Evolutionary conservation across 129 eudicot species (phyloP), one percentile per base, ranked within the genome.

Genomic region (Centrapalus pauciflorus): DNA sequence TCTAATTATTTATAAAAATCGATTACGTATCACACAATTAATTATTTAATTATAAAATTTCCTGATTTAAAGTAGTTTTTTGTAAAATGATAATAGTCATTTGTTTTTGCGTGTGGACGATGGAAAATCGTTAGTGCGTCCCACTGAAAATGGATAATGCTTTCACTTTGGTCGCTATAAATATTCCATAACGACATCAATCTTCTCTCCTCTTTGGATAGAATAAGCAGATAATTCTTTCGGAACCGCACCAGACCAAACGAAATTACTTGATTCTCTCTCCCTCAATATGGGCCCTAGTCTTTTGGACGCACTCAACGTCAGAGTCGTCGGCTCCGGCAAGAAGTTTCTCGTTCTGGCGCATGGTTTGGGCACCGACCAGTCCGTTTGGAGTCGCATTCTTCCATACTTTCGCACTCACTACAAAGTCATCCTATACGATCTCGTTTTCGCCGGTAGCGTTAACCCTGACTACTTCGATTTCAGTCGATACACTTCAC

Each of bases 341-440:
- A 77, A 77, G 28, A 81, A 51, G 24, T 58, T 77, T 32, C 76
- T 93, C 0, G 91, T 93, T 19, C 72, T 93, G 4, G 88, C 98
- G 14, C 98, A 93, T 40, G 98, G 98, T 2, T 73, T 88, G 67
- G 98, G 98, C 76, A 93, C 98, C 63, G 98, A 93, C 55, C 98
- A 93, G 64, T 93, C 98, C 0, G 95, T 89, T 0, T 93, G 98
- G 98, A 79, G 77, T 27, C 86, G 95, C 75, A 88, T 93, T 76
- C 75, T 88, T 3, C 96, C 98, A 0, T 73, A 54, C 73, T 86
- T 93, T 55, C 17, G 57, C 12, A 72, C 84, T 1, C 75, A 76
- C 37, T 85, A 93, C 78, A 79, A 74, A 16, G 90, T 93, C 14
- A 72, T 93, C 0, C 77, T 93, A 26, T 93, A 75, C 67, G 99